Evolutionary conservation across 129 eudicot species (phyloP), one percentile per base, ranked within the genome.

Genomic region (Flaveria brownii): DNA sequence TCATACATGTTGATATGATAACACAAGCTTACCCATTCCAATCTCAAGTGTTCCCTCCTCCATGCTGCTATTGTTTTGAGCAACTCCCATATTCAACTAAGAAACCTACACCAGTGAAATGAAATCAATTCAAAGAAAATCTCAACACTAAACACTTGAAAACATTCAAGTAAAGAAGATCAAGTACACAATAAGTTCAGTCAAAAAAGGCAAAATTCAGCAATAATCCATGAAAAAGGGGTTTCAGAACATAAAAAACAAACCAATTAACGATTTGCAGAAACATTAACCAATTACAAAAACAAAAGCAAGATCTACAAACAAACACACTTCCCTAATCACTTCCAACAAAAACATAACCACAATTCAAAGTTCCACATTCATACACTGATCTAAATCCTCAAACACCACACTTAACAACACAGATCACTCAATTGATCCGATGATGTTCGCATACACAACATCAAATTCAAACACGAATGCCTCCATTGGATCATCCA

Each of bases 21-120:
- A 25, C 4, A 65, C 6, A 78, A 81, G 82, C 87, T 86, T 77
- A 92, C 98, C 98, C 90, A 89, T 89, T 72, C 98, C 98, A 66
- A 92, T 86, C 84, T 92, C 98, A 62, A 92, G 87, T 39, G 87
- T 89, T 59, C 96, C 98, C 68, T 92, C 98, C 59, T 89, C 98
- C 87, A 85, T 63, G 46, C 85, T 87, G 67, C 47, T 26, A 75
- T 77, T 84, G 79, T 89, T 89, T 77, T 84, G 78, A 15, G 80
- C 88, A 52, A 52, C 85, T 57, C 93, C 96, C 96, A 92, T 92
- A 28, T 68, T 87, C 72, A 74, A 71, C 68, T 41, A 69, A 28
- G 8, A 59, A 49, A 65, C 77, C 71, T 70, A 36, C 63, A 70
- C 69, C 20, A 50, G 10, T n/a, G 41, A 54, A 68, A 52, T 5